Evolutionary conservation across 1,139 yeast genomes (phyloP), one percentile per base, ranked within the genome.

Genomic region (Candida mesenterica): DNA sequence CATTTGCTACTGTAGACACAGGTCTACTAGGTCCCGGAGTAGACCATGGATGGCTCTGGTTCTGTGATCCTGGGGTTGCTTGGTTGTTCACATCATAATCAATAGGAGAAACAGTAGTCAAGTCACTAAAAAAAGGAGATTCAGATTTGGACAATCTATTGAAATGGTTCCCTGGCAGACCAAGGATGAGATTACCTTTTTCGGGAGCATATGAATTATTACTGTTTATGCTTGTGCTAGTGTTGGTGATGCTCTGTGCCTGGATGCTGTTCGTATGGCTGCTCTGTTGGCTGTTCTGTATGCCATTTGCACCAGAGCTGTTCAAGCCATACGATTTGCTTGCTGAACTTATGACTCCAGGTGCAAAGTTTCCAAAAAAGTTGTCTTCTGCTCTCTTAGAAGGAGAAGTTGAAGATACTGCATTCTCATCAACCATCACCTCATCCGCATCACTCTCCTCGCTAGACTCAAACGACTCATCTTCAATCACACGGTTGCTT

Each of bases 361-460:
- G 26, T 5, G 26, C 14, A 24, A 24, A 24, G 5, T n/a, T 6
- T 5, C 14, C n/a, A 13, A 10, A n/a, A 5, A 24, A n/a, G n/a
- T 10, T 10, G 7, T n/a, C 14, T 7, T n/a, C 26, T 12, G n/a
- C 12, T 6, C 14, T 5, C 13, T 10, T 10, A 7, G 12, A 16
- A 15, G 22, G 19, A 8, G 15, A 6, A 4, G 5, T 17, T 5
- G 19, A 15, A 8, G 12, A 5, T 17, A 8, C 22, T 5, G 14
- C 22, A 6, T 17, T 22, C 24, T 44, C 43, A 23, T 45, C 48
- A 12, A 17, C 44, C 55, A 44, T 47, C 38, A 39, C 65, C 26
- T 61, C 68, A 38, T 64, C 73, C 22, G 55, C 70, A 34, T 61
- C 70, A 46, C 65, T 59, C 40, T 65, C 69, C 30, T 66, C 70